phyloP scores from a whole-genome alignment of 2,329 filamentous ascomycete genomes.

The Bipolaris zeicola region DNA sequence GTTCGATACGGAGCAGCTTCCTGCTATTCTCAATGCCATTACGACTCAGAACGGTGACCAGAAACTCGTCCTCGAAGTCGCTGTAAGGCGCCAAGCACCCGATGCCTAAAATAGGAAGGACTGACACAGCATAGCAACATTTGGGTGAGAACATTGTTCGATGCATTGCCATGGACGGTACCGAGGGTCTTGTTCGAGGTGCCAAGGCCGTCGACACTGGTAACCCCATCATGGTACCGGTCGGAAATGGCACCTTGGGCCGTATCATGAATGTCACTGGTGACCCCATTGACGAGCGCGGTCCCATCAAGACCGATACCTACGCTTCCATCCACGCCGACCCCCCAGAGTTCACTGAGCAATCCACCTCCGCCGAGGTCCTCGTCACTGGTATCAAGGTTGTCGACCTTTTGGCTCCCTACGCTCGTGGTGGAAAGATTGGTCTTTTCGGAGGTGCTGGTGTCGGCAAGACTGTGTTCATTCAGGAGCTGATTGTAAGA shows the following conservation, averaged over 20 bases:
- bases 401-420: slow-evolving; percentile 97
- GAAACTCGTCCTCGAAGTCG: slow-evolving; percentile 95
- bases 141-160: slow-evolving; percentile 98
- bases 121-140: slow-evolving; percentile 76
- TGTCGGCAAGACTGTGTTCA: slow-evolving; percentile 99
- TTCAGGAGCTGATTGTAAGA: slow-evolving; percentile 94
- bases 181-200: slow-evolving; percentile 98
- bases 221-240: slow-evolving; percentile 92
- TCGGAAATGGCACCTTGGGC: slow-evolving; percentile 90
- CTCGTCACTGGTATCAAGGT: slow-evolving; percentile 99
- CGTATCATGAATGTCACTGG: slow-evolving; percentile 99
- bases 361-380: slow-evolving; percentile 95
- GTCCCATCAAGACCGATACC: slow-evolving; percentile 93
- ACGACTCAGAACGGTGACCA: slow-evolving; percentile 88
- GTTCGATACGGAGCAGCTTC: slow-evolving; percentile 92
- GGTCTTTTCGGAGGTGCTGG: slow-evolving; percentile 99
- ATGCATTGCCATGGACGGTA: slow-evolving; percentile 99
- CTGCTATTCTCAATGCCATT: slow-evolving; percentile 96
- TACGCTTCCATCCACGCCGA: slow-evolving; percentile 91
- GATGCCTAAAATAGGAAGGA: slow-evolving; percentile 26
- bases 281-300: slow-evolving; percentile 99
- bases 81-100: slow-evolving; percentile 66
- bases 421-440: slow-evolving; percentile 99
- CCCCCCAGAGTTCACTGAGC: slow-evolving; percentile 87
- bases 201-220: slow-evolving; percentile 85